Evolutionary conservation across 345 rosid genomes (phyloP), one percentile per base, ranked within the genome.

Genomic region (Psidium friedrichsthalianum): DNA sequence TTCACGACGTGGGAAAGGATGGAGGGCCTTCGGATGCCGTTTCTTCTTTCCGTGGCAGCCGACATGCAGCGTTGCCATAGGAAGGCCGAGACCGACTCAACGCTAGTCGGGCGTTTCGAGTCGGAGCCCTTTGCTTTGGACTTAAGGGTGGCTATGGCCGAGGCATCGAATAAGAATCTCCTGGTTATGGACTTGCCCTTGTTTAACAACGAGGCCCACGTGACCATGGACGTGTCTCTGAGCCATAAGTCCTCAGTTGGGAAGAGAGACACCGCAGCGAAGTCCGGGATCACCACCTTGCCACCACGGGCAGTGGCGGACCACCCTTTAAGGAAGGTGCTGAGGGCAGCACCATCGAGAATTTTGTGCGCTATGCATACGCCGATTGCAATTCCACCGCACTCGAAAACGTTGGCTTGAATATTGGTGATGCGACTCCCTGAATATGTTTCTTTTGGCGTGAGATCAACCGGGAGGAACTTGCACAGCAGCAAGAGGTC

Each of bases 341-440:
- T 32, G 1, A 86, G 29, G 3, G 89, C 86, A 0, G 83, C 88
- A 3, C 91, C 93, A 42, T 91, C 93, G 5, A 87, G 85, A 84
- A 90, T 82, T 78, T 84, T 87, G 86, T 93, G 94, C 25, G 91
- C 87, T 54, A 89, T 61, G 84, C 92, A 90, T 18, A 88, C 1
- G n/a, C 92, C 91, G 11, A 91, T 88, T 20, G 89, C 91, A 2
- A 91, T 83, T 3, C 92, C 90, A 0, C 94, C 90, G 11, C 92
- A 90, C 1, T 88, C 49, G 49, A 93, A 90, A 24, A 85, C 82
- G 86, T 87, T 91, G 8, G 89, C 90, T 69, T 91, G 93, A 58
- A 91, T 74, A 42, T 88, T 92, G 20, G 91, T 83, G 7, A 87
- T 88, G 42, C 6, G 84, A 29, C 86, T 85, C 84, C 87, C 92